Base-by-base conservation (phyloP, 495 filamentous ascomycete species). In the Aspergillus bridgeri region DNA sequence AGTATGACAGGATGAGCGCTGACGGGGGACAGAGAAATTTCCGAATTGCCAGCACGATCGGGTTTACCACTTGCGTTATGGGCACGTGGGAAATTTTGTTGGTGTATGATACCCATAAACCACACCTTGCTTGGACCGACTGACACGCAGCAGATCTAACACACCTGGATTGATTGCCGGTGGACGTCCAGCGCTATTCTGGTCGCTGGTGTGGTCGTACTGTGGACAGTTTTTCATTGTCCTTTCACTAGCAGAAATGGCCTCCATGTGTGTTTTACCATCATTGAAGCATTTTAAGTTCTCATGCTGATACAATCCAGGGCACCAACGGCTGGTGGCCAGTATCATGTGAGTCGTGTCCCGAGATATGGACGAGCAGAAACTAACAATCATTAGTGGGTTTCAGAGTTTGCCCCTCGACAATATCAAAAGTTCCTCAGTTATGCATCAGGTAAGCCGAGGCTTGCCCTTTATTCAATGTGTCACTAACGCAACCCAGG, bases 171-270 rank as follows among this genome's bases (percentile, higher is more conserved):
- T 51, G 2, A 51, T 11, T 2, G 48, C 48, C 4, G 67, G 59
- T n/a, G 62, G 60, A 18, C 29, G 52, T 22, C 52, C 55, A 0
- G 62, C 48, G 1, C 54, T 66, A 23, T 60, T 74, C 38, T 74
- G 65, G 59, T 61, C 63, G 19, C 69, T 66, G 52, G 23, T 74
- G 8, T 54, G 59, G 38, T 47, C 54, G 17, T 63, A 61, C 22
- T 49, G 70, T 42, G 69, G 69, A 2, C 61, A 67, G 38, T 53
- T 47, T 21, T 57, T 60, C 18, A 54, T 68, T 7, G 65, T 64
- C 20, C 33, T 64, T n/a, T 72, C 67, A 0, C 50, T 75, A 53
- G 67, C 70, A 9, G 72, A 73, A 45, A 69, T 74, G 66, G 70
- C 69, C 1, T 71, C 71, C 0, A 71, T 71, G 65, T 68, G 42